Evolutionary conservation across 129 eudicot genomes (phyloP).

Genomic region (Glebionis coronaria): DNA sequence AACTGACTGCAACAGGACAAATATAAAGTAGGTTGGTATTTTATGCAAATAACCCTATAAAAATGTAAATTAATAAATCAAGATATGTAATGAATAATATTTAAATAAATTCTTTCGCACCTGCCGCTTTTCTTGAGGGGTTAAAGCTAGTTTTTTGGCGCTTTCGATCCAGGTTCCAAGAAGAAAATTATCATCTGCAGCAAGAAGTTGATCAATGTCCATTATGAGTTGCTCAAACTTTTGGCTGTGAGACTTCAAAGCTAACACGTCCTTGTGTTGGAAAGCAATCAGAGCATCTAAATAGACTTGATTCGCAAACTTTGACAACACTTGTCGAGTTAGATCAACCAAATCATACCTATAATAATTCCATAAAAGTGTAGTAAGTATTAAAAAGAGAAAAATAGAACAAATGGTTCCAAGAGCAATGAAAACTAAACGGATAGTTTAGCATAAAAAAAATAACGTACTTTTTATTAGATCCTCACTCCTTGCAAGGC

Average conservation of each 20-base stretch:
- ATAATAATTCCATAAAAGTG: conserved; percentile 20
- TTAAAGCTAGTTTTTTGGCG: conserved; percentile 60
- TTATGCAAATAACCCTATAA: no score
- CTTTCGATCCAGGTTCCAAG: conserved; percentile 96
- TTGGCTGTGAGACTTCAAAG: conserved; percentile 42
- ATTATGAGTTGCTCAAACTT: conserved; percentile 69
- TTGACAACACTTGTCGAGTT: conserved; percentile 85
- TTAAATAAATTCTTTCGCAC: conserved; percentile 31
- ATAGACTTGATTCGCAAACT: conserved; percentile 84
- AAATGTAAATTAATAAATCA: neutral
- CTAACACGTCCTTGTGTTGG: conserved; percentile 50
- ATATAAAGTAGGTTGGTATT: no score
- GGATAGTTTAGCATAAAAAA: no score
- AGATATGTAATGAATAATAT: neutral
- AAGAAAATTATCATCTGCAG: conserved; percentile 85
- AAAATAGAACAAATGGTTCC: no score
- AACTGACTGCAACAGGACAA: no score
- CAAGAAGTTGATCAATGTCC: conserved; percentile 83
- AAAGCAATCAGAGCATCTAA: conserved; percentile 62
- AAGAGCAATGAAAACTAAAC: no score
- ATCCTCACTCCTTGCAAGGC: no score
- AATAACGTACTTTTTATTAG: no score
- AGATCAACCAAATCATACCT: conserved; percentile 99
- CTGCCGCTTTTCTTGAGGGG: conserved; percentile 60
- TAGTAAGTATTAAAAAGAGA: conserved; percentile 12